Percentiles rank a stretch among this genome's conserved stretches.
phyloP scores from a whole-genome alignment of 345 rosid species.

The Sapria himalayana region DNA sequence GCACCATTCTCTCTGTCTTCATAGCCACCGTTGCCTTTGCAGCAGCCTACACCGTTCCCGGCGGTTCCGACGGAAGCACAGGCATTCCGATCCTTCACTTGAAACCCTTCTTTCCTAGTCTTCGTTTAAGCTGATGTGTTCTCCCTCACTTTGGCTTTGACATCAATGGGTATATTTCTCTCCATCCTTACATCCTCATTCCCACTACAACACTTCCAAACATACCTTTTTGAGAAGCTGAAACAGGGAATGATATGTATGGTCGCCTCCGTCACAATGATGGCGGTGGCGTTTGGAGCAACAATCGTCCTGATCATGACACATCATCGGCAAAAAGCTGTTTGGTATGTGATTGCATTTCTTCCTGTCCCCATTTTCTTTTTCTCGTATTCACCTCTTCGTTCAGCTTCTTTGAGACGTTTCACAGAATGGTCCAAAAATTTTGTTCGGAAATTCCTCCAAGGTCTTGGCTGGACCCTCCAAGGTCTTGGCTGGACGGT shows the following conservation, averaged over 20 bases:
- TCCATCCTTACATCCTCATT: constrained; percentile 26
- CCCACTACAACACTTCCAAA: constrained; percentile 3
- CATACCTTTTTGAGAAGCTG: constrained; percentile 4
- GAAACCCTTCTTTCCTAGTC: constrained; percentile 9
- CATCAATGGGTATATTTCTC: constrained; percentile 29
- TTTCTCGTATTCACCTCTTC: background rate
- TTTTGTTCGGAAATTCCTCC: no score
- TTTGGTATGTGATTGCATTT: no score
- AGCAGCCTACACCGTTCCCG: constrained; percentile 32
- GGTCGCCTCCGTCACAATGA: constrained; percentile 5
- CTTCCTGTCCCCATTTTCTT: no score
- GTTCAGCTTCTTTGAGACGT: no score
- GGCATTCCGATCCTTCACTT: constrained; percentile 11
- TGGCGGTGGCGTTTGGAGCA: constrained; percentile 5
- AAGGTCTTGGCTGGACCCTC: no score
- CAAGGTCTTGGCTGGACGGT: no score
- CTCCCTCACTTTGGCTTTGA: constrained; percentile 27
- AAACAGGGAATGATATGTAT: constrained; percentile 3
- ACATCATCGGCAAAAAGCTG: no score
- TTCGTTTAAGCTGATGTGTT: constrained; percentile 28
- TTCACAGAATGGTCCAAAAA: no score
- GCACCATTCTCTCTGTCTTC: constrained; percentile 34
- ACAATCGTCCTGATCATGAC: constrained; percentile 4
- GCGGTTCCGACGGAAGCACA: constrained; percentile 10
- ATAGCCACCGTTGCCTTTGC: constrained; percentile 42